Evolutionary conservation across 2,329 filamentous ascomycete genomes (phyloP).

Genomic region (Fusarium chaquense): DNA sequence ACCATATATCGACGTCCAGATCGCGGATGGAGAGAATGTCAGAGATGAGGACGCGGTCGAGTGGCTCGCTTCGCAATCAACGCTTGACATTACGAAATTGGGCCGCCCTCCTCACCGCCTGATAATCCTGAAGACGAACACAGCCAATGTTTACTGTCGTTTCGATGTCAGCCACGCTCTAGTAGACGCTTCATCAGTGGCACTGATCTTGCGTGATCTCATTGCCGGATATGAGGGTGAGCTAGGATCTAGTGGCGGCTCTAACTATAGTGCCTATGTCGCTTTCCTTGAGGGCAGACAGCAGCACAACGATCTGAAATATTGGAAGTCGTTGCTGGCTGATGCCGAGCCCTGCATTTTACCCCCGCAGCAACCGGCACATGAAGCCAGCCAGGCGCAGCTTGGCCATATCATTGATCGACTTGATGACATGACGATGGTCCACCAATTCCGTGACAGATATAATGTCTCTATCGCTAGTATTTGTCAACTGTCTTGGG

Average conservation of each 20-base stretch:
- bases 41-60: neutral
- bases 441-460: constrained; percentile 2
- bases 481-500: constrained; percentile 3
- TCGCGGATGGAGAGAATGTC: neutral
- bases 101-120: constrained; percentile 4
- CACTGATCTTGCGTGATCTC: constrained; percentile 7
- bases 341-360: constrained; percentile 2
- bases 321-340: constrained; percentile 1
- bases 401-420: constrained; percentile 1
- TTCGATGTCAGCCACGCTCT: constrained; percentile 6
- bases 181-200: constrained; percentile 1
- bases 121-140: neutral
- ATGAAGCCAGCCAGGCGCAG: constrained; percentile 1
- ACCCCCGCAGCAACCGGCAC: neutral
- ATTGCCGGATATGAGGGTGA: constrained; percentile 2
- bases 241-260: constrained; percentile 1
- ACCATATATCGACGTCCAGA: neutral
- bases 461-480: neutral
- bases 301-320: constrained; percentile 4
- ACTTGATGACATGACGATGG: neutral
- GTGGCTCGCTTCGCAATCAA: constrained; percentile 6
- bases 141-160: neutral
- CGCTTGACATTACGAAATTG: constrained; percentile 4
- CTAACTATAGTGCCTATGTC: constrained; percentile 4
- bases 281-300: neutral